phyloP scores from a whole-genome alignment of 2,329 filamentous ascomycete genomes.

The Ophiocordyceps australis region DNA sequence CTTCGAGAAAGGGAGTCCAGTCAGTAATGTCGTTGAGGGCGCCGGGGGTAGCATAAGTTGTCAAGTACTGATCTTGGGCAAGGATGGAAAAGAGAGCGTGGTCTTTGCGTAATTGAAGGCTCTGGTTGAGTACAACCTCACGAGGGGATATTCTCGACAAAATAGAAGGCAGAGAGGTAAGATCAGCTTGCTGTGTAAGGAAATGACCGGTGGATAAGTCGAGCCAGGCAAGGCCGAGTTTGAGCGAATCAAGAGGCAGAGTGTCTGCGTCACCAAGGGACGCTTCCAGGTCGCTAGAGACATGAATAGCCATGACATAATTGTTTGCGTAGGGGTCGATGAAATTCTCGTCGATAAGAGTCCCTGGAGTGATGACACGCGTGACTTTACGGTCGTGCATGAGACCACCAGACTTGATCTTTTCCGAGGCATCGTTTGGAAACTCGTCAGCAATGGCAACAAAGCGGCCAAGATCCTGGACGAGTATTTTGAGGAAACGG shows the following conservation, averaged over 20 bases:
- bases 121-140: conserved; percentile 65
- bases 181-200: conserved; percentile 59
- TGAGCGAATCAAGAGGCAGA: conserved; percentile 4
- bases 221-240: conserved; percentile 75
- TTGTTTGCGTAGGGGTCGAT: conserved; percentile 91
- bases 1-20: conserved; percentile 67
- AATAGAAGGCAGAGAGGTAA: conserved; percentile 57
- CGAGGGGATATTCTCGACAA: conserved; percentile 68
- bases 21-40: conserved; percentile 31
- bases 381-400: conserved; percentile 74
- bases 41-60: conserved; percentile 48
- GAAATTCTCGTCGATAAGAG: conserved; percentile 92
- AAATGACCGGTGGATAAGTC: conserved; percentile 93
- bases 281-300: too few species aligned
- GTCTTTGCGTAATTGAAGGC: conserved; percentile 35
- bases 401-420: conserved; percentile 56
- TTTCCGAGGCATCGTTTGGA: conserved; percentile 50
- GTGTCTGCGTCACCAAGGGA: background rate
- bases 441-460: conserved; percentile 94
- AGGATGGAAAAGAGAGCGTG: conserved; percentile 49
- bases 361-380: conserved; percentile 83
- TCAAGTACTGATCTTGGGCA: conserved; percentile 54
- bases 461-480: conserved; percentile 77
- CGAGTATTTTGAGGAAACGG: conserved; percentile 78
- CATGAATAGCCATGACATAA: conserved; percentile 68